phyloP scores from a whole-genome alignment of 169 alveolate species.

The Besnoitia besnoiti region DNA sequence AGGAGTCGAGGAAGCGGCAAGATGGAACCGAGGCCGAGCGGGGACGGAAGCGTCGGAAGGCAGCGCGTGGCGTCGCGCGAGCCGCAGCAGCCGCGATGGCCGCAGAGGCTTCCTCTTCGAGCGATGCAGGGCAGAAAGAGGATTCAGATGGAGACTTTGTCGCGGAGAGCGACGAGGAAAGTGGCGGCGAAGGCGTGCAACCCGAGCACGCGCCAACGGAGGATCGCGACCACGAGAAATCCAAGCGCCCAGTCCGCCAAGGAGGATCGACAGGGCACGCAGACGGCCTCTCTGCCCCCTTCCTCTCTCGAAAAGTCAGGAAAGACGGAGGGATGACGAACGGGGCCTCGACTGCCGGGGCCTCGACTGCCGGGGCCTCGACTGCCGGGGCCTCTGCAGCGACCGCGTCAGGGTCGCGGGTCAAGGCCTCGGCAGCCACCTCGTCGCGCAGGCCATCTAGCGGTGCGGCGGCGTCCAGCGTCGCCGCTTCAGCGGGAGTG shows the following conservation, averaged over 20 bases:
- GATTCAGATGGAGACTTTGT: conserved; percentile 7
- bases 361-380: neutral
- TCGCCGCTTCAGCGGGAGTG: neutral
- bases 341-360: neutral
- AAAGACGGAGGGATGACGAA: neutral
- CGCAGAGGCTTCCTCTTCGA: neutral
- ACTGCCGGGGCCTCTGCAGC: neutral
- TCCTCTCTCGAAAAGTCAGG: neutral
- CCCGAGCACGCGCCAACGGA: neutral
- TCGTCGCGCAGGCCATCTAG: neutral
- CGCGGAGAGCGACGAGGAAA: neutral
- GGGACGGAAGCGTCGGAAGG: conserved; percentile 7
- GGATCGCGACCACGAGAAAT: neutral
- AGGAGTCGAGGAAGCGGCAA: neutral
- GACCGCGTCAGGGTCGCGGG: neutral
- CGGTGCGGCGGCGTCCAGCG: neutral
- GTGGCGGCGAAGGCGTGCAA: neutral
- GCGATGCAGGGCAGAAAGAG: conserved; percentile 15
- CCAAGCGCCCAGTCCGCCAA: neutral
- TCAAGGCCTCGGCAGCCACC: neutral
- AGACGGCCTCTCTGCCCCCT: neutral
- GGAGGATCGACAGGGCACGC: neutral
- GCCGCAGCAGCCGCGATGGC: conserved; percentile 24
- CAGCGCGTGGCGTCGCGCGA: conserved; percentile 50
- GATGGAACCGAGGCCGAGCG: neutral